These are phyloP conservation scores for Taphrina flavorubra DNA, from an alignment of 1,139 yeast genomes.

Conservation along the genomic window DNA sequence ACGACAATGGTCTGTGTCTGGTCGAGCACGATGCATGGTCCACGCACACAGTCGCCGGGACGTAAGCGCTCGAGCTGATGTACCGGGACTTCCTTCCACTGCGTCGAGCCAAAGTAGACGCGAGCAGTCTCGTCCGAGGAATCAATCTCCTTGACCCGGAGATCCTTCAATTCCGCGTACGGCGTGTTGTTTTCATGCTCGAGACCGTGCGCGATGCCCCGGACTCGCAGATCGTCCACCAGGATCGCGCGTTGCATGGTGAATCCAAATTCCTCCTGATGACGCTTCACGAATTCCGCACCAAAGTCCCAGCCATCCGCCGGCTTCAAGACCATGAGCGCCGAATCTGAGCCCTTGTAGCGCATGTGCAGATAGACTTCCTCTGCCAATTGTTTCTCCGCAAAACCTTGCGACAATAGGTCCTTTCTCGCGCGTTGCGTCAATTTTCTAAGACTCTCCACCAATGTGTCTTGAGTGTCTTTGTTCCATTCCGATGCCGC, in stretches of 20 bases:
- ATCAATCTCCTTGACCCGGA: conserved; percentile 44
- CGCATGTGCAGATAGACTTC: conserved; percentile 78
- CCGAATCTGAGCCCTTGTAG: conserved; percentile 87
- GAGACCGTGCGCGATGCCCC: conserved; percentile 63
- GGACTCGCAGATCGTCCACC: conserved; percentile 82
- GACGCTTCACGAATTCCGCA: conserved; percentile 58
- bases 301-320: conserved; percentile 51
- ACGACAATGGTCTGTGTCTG: conserved; percentile 84
- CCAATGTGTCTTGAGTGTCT: conserved; percentile 50
- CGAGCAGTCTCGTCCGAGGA: conserved; percentile 50
- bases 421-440: conserved; percentile 52
- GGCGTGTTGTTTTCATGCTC: conserved; percentile 36
- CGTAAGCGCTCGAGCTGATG: conserved; percentile 59
- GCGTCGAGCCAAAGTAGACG: conserved; percentile 56
- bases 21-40: conserved; percentile 86
- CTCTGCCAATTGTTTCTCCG: conserved; percentile 52
- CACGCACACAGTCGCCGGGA: conserved; percentile 63
- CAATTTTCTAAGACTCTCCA: conserved; percentile 54
- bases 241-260: conserved; percentile 66
- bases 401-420: conserved; percentile 59
- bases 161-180: conserved; percentile 41
- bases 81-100: conserved; percentile 62
- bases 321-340: conserved; percentile 65
- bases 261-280: conserved; percentile 74
- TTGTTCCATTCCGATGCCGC: conserved; percentile 52